phyloP scores from a whole-genome alignment of 2,329 filamentous ascomycete genomes.

The Massarina eburnea region DNA sequence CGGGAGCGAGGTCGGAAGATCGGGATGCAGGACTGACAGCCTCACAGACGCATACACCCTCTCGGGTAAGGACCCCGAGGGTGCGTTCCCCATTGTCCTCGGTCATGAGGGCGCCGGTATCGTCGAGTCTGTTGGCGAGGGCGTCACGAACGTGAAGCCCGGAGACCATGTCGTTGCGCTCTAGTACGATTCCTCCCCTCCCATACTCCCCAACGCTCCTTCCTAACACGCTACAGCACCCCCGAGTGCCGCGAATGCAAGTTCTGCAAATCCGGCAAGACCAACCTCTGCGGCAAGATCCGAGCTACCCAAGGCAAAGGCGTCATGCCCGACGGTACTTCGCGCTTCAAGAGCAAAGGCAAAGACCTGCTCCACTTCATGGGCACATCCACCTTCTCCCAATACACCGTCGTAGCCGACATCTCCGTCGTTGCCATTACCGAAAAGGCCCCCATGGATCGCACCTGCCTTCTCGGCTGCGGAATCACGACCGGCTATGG shows the following conservation, averaged over 20 bases:
- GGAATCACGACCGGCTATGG: constrained; percentile 99
- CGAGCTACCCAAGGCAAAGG: constrained; percentile 93
- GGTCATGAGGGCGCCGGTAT: constrained; percentile 48
- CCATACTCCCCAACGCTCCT: not conserved
- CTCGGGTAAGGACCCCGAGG: constrained; percentile 90
- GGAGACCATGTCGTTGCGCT: constrained; percentile 75
- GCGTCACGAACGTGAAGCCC: constrained; percentile 89
- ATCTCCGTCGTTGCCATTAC: constrained; percentile 97
- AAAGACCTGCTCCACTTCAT: constrained; percentile 98
- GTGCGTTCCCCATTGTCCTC: constrained; percentile 47
- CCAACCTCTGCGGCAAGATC: constrained; percentile 98
- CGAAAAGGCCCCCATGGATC: constrained; percentile 88
- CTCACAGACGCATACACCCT: constrained; percentile 62
- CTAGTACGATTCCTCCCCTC: constrained; percentile 38
- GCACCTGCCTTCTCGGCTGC: constrained; percentile 92
- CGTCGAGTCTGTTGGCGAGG: constrained; percentile 71
- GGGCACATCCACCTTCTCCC: constrained; percentile 97
- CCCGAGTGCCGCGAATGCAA: constrained; percentile 98
- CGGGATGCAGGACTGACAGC: not conserved
- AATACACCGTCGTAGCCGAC: constrained; percentile 98
- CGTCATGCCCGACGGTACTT: constrained; percentile 95
- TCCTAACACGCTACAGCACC: constrained; percentile 62
- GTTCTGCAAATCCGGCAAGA: constrained; percentile 99
- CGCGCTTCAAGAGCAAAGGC: constrained; percentile 91
- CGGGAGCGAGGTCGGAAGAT: not conserved